Evolutionary conservation across 164 flowering plant species (phyloP).

Genomic region (Malania oleifera): DNA sequence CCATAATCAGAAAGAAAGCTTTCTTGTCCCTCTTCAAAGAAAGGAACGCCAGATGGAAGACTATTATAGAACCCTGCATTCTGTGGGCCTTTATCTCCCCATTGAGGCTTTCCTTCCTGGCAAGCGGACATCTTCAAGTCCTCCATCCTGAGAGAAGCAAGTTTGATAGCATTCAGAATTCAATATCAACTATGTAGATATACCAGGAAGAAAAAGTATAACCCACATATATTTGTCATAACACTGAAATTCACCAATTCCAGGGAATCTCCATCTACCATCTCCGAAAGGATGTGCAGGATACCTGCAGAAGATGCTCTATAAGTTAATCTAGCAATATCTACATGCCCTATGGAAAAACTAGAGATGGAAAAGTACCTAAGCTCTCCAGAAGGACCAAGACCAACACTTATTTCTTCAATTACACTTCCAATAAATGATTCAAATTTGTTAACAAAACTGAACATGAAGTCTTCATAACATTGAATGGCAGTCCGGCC

Average conservation of each 20-base stretch:
- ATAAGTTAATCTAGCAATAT: conserved; percentile 9
- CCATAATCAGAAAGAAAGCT: conserved; percentile 59
- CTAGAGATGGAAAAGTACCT: conserved; percentile 33
- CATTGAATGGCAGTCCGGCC: conserved; percentile 62
- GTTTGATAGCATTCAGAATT: conserved; percentile 2
- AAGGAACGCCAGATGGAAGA: conserved; percentile 41
- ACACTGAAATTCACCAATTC: conserved; percentile 66
- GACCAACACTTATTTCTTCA: conserved; percentile 56
- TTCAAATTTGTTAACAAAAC: conserved; percentile 40
- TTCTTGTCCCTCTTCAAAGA: conserved; percentile 49
- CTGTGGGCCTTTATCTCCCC: conserved; percentile 54
- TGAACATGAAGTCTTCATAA: conserved; percentile 54
- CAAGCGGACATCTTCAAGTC: conserved; percentile 43
- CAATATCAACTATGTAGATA: neutral
- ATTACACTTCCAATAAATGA: conserved; percentile 44
- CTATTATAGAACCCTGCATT: conserved; percentile 55
- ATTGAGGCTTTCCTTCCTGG: conserved; percentile 46
- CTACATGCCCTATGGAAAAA: conserved; percentile 1
- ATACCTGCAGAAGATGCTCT: conserved; percentile 32
- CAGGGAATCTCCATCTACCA: conserved; percentile 59
- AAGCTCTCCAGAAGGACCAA: conserved; percentile 67
- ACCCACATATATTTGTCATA: conserved; percentile 58
- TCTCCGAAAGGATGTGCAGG: conserved; percentile 54
- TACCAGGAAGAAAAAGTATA: conserved; percentile 6
- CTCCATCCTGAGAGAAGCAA: conserved; percentile 34